These are phyloP conservation scores for Xylariaceae sp. DNA, from an alignment of 2,329 filamentous ascomycete genomes.

Conservation along the genomic window DNA sequence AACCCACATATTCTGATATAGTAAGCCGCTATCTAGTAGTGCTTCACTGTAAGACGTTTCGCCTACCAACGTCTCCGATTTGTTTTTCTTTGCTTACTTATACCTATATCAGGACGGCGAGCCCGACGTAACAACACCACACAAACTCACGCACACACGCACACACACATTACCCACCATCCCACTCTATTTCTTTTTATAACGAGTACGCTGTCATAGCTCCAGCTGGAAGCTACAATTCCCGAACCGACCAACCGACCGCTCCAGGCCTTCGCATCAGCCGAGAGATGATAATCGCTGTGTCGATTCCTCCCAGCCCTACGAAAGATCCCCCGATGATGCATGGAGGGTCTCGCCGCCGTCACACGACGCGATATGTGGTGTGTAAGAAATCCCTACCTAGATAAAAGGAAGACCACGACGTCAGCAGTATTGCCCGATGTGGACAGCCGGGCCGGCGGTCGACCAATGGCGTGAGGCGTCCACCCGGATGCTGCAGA, in stretches of 20 bases:
- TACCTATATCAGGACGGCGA: background rate
- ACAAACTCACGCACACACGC: no score
- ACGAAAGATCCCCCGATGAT: background rate
- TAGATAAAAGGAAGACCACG: background rate
- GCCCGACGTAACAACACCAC: background rate
- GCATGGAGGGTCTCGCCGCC: background rate
- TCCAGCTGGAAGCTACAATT: background rate
- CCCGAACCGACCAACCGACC: background rate
- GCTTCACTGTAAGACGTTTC: background rate
- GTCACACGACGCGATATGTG: background rate
- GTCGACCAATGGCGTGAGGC: background rate
- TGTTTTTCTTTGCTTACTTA: background rate
- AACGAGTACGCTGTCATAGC: background rate
- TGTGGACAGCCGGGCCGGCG: background rate
- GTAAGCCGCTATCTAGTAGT: background rate
- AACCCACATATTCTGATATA: background rate
- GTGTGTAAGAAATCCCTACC: background rate
- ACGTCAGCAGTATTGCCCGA: background rate
- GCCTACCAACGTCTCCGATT: background rate
- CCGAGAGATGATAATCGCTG: slow-evolving; percentile 1
- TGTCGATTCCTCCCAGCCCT: background rate
- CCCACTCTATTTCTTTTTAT: background rate
- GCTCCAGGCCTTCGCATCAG: slow-evolving; percentile 1
- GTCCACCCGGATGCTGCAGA: background rate
- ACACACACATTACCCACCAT: background rate